Percentiles rank a stretch among this genome's conserved stretches.
phyloP scores from a whole-genome alignment of 2,329 filamentous ascomycete genomes.

The Botrytis byssoidea region DNA sequence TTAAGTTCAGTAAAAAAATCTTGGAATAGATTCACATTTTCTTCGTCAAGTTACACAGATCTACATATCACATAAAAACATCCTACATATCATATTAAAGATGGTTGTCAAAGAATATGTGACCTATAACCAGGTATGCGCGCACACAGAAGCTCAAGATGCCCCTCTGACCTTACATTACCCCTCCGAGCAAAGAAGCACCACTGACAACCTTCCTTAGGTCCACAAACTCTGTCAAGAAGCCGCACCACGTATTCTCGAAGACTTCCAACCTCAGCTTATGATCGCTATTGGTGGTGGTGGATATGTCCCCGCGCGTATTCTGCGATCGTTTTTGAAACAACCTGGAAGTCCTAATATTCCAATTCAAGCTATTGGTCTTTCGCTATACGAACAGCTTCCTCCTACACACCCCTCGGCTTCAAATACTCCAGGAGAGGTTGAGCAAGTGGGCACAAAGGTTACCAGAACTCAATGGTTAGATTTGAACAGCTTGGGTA shows the following conservation, averaged over 20 bases:
- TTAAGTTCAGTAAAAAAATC: neutral
- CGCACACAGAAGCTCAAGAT: slow-evolving; percentile 1
- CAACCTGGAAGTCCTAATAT: slow-evolving; percentile 85
- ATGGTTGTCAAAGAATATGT: slow-evolving; percentile 87
- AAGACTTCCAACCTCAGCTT: slow-evolving; percentile 85
- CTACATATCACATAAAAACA: neutral
- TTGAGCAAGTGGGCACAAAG: slow-evolving; percentile 81
- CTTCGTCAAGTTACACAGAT: slow-evolving; percentile 4
- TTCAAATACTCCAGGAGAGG: slow-evolving; percentile 43
- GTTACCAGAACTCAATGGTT: slow-evolving; percentile 99
- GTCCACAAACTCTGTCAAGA: slow-evolving; percentile 96
- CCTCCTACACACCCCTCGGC: slow-evolving; percentile 53
- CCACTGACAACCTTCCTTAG: slow-evolving; percentile 47
- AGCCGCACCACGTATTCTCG: slow-evolving; percentile 76
- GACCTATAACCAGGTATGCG: slow-evolving; percentile 83
- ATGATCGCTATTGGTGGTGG: slow-evolving; percentile 98
- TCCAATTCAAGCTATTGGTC: slow-evolving; percentile 96
- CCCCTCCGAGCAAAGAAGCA: slow-evolving; percentile 24
- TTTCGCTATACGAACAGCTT: slow-evolving; percentile 93
- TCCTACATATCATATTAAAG: slow-evolving; percentile 26
- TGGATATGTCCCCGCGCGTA: slow-evolving; percentile 94
- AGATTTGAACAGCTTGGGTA: slow-evolving; percentile 75
- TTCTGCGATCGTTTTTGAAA: slow-evolving; percentile 97
- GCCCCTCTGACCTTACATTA: slow-evolving; percentile 8
- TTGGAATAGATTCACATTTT: neutral